Evolutionary conservation across 148 eudicot genomes (phyloP).

Genomic region (Heliosperma pusillum): DNA sequence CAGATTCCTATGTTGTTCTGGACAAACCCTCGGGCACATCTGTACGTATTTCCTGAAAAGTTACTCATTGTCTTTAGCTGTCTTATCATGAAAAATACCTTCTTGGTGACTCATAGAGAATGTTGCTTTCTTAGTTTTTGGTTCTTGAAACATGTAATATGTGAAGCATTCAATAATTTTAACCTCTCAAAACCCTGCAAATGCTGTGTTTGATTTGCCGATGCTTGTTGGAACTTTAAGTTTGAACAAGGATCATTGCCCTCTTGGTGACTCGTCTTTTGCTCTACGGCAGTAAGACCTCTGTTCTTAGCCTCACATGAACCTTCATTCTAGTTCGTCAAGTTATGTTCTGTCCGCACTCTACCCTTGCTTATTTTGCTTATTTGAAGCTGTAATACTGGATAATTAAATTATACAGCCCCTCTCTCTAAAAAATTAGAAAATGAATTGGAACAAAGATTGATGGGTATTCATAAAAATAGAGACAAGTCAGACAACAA

Average conservation of each 20-base stretch:
- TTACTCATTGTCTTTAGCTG: neutral
- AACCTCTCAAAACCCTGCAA: neutral
- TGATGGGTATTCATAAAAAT: neutral
- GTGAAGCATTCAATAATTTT: neutral
- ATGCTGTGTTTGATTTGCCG: neutral
- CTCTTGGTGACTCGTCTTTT: neutral
- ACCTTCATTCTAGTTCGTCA: neutral
- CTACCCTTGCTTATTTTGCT: neutral
- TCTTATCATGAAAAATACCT: neutral
- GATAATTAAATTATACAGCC: neutral
- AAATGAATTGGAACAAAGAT: neutral
- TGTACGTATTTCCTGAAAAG: slow-evolving; percentile 44
- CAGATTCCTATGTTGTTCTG: slow-evolving; percentile 79
- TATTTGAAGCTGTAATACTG: neutral
- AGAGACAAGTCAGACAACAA: neutral
- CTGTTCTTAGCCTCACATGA: neutral
- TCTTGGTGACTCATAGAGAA: no score
- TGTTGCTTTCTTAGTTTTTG: neutral
- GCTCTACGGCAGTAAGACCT: neutral
- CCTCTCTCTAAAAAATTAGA: neutral
- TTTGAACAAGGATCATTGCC: neutral
- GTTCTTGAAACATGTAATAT: neutral
- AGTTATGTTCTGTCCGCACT: neutral
- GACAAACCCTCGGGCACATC: slow-evolving; percentile 98
- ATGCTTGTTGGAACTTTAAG: neutral